Evolutionary conservation across 352 stramenopile species (phyloP), one percentile per base, ranked within the genome.

Genomic region (Phytophthora sojae): DNA sequence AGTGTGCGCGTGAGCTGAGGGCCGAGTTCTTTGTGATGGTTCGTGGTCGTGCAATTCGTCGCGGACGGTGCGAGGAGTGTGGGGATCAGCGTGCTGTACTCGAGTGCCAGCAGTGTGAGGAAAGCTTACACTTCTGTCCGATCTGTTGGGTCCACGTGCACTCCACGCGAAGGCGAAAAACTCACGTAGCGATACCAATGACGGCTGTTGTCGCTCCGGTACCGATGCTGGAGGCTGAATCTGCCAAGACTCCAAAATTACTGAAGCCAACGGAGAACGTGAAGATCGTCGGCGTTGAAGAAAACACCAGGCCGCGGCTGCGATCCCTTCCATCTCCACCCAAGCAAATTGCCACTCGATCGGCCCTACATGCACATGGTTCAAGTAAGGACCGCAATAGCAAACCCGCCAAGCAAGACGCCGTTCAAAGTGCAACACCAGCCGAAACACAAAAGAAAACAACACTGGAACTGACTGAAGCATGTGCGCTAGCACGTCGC

Each of bases 101-200:
- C 3, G 73, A 87, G 63, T 95, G 85, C 52, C 54, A 77, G 8
- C 72, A 92, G 60, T 95, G 88, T 50, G 76, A 92, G 51, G 83
- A 92, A 57, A 87, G 78, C 49, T 17, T 80, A 12, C 85, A 90
- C n/a, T 91, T 95, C 17, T 95, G 85, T 61, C 85, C 85, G 2
- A 45, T 76, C 5, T 95, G 85, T 57, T 95, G 88, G 87, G 87
- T 94, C 1, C 82, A 90, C 51, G 84, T 91, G 12, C 87, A 93
- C 57, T 77, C 79, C 21, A 93, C 85, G 1, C 59, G 83, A 6
- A 72, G 80, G 7, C 75, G 85, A 1, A 89, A 89, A 66, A 51
- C 65, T 44, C 87, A 94, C 25, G 75, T 86, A 2, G 74, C 88
- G 35, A 86, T 93, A 17, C 88, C 88, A 9, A 92, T 93, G 81